Percentiles rank a stretch among this genome's conserved stretches.
These are phyloP conservation scores for Curvularia eragrostidis DNA, from an alignment of 2,329 filamentous ascomycete species.

Conservation along the genomic window DNA sequence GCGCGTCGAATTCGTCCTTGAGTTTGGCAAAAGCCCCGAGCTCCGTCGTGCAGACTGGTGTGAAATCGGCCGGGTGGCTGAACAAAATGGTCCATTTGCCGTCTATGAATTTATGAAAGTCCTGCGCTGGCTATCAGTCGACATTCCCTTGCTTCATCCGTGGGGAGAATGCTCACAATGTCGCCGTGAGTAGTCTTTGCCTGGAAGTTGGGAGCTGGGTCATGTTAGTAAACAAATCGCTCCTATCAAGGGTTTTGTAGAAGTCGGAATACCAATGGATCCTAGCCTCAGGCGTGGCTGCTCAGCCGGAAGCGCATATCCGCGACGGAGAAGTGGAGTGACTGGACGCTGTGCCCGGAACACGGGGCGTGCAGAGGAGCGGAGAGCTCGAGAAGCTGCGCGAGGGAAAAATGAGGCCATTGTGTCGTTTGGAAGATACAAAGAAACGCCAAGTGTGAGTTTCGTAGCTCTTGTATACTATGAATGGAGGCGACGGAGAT, in stretches of 20 bases:
- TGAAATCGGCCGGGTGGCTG: slow-evolving; percentile 87
- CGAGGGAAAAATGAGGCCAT: slow-evolving; percentile 49
- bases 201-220: slow-evolving; percentile 79
- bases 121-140: slow-evolving; percentile 6
- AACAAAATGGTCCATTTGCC: slow-evolving; percentile 83
- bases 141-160: slow-evolving; percentile 50
- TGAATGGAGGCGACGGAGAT: slow-evolving; percentile 4
- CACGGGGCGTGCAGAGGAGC: slow-evolving; percentile 34
- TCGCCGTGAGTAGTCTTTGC: slow-evolving; percentile 79
- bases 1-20: slow-evolving; percentile 84
- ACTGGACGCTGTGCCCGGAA: slow-evolving; percentile 36
- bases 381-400: slow-evolving; percentile 46
- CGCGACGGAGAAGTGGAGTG: slow-evolving; percentile 47
- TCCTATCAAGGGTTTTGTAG: background rate
- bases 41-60: slow-evolving; percentile 94
- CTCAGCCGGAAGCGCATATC: slow-evolving; percentile 46
- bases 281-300: slow-evolving; percentile 55
- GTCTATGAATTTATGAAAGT: slow-evolving; percentile 80
- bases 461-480: slow-evolving; percentile 7
- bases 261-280: slow-evolving; percentile 40
- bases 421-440: slow-evolving; percentile 7
- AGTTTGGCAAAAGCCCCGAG: slow-evolving; percentile 92
- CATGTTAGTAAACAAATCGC: background rate
- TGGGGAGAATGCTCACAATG: slow-evolving; percentile 53
- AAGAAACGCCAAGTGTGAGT: background rate